Evolutionary conservation across 257 asterid species (phyloP).

Genomic region (Rauvolfia tetraphylla): DNA sequence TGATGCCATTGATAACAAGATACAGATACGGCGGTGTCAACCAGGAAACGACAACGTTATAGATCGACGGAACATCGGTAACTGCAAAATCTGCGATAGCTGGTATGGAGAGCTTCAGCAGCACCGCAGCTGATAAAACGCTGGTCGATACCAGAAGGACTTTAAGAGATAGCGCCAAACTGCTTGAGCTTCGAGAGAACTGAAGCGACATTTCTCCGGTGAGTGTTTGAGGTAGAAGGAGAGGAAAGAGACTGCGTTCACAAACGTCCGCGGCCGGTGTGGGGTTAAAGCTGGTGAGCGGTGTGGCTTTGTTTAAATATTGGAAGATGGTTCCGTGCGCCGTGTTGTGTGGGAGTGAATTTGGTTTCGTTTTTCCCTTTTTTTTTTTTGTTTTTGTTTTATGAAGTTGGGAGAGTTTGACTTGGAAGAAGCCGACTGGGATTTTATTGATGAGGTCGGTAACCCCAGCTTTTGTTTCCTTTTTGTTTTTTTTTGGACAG

Average conservation of each 20-base stretch:
- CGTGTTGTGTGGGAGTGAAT: neutral
- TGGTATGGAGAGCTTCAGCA: slow-evolving; percentile 47
- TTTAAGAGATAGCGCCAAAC: slow-evolving; percentile 31
- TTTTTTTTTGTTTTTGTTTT: neutral
- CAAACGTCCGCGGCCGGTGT: neutral
- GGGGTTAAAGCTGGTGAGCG: neutral
- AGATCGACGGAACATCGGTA: slow-evolving; percentile 50
- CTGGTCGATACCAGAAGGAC: slow-evolving; percentile 45
- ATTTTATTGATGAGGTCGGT: neutral
- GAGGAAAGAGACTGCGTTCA: neutral
- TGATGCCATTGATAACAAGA: slow-evolving; percentile 75
- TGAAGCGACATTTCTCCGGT: slow-evolving; percentile 24
- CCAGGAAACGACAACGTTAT: slow-evolving; percentile 66
- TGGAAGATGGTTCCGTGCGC: neutral
- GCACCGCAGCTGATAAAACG: slow-evolving; percentile 56
- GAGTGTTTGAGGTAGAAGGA: neutral
- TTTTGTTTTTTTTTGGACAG: neutral
- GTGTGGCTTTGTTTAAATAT: neutral
- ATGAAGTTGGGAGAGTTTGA: neutral
- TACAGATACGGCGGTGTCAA: slow-evolving; percentile 76
- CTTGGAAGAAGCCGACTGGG: neutral
- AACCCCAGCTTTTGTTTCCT: neutral
- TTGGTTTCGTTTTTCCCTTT: neutral
- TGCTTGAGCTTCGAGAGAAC: slow-evolving; percentile 20
- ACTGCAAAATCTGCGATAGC: slow-evolving; percentile 46